phyloP scores from a whole-genome alignment of 306 rosid species.

The Pueraria montana region DNA sequence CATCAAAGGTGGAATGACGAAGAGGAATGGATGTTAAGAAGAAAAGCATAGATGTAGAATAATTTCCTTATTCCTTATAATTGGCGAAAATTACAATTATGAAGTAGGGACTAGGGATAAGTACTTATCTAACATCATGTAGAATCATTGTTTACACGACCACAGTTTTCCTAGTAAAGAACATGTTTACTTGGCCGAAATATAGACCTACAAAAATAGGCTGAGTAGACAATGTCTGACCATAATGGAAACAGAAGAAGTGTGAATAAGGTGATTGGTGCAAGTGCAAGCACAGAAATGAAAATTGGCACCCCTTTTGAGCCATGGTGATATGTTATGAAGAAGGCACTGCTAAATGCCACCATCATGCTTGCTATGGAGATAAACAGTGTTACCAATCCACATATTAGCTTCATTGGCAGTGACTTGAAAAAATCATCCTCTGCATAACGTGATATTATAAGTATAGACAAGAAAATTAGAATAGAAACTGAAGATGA shows the following conservation, averaged over 20 bases:
- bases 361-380: slow-evolving; percentile 52
- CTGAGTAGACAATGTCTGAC: slow-evolving; percentile 37
- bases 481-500: slow-evolving; percentile 44
- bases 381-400: slow-evolving; percentile 42
- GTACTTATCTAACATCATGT: background rate
- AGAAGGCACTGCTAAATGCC: slow-evolving; percentile 50
- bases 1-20: background rate
- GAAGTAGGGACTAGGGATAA: too few relatives aligned
- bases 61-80: background rate
- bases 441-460: slow-evolving; percentile 48
- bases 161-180: background rate
- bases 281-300: slow-evolving; percentile 5
- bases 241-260: slow-evolving; percentile 35
- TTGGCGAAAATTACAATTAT: background rate
- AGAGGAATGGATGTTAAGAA: too few relatives aligned
- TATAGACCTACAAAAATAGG: slow-evolving; percentile 39
- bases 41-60: background rate
- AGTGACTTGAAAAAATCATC: slow-evolving; percentile 28
- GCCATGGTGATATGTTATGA: slow-evolving; percentile 15
- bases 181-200: slow-evolving; percentile 46
- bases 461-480: slow-evolving; percentile 54
- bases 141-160: background rate
- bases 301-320: slow-evolving; percentile 37
- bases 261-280: slow-evolving; percentile 42
- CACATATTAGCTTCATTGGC: slow-evolving; percentile 49